A percentile compares a stretch with the other conserved stretches of the same genome.
Conservation (phyloP, 352 stramenopile species). For the Pythium apleroticum region DNA sequence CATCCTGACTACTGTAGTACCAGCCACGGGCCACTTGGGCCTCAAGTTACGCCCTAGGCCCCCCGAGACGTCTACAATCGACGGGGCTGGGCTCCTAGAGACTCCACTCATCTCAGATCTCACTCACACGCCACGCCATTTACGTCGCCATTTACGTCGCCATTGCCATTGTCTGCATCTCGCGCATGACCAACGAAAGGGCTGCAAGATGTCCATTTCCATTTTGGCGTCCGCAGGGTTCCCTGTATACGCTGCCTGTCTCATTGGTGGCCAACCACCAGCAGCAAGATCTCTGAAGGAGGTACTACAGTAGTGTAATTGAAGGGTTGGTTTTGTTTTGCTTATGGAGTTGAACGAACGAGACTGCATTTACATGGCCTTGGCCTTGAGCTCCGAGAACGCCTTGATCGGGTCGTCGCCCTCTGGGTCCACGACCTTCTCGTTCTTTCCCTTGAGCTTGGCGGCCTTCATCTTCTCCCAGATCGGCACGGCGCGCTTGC, state of each 20-base stretch:
- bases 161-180: neutral
- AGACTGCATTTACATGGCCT: conserved; percentile 41
- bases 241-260: no score
- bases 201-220: no score
- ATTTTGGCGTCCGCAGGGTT: no score
- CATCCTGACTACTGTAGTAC: neutral
- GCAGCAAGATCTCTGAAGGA: no score
- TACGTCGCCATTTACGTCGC: neutral
- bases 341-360: neutral
- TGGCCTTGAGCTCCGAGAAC: conserved; percentile 72
- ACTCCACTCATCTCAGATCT: neutral
- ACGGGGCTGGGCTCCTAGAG: neutral
- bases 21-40: neutral
- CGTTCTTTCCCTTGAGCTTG: conserved; percentile 36
- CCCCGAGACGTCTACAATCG: neutral
- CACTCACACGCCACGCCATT: neutral
- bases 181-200: neutral
- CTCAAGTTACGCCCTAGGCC: neutral
- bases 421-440: conserved; percentile 51
- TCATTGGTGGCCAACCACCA: no score
- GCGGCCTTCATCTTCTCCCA: conserved; percentile 91
- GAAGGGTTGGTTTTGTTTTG: neutral
- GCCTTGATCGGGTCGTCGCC: conserved; percentile 52
- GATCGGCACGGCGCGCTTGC: conserved; percentile 93
- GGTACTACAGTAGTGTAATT: neutral